Evolutionary conservation across 225 moss, liverwort and hornwort species (phyloP).

Genomic region (Physcomitrium patens): DNA sequence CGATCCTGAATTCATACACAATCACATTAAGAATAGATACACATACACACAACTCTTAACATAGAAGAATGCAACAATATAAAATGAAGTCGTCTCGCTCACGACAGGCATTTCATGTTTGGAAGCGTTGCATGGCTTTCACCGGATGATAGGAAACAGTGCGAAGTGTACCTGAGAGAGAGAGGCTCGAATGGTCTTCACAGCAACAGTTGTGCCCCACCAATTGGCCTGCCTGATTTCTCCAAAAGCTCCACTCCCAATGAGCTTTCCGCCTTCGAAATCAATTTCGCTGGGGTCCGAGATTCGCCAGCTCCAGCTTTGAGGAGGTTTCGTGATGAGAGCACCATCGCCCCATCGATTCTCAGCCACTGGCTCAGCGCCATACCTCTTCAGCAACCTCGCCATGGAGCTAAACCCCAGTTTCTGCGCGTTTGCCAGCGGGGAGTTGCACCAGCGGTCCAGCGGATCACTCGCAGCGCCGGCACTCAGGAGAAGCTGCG

Average conservation of each 20-base stretch:
- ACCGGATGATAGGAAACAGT: constrained; percentile 16
- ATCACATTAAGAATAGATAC: too few species aligned
- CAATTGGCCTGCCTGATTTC: constrained; percentile 69
- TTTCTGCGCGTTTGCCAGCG: constrained; percentile 61
- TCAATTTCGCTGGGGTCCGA: constrained; percentile 65
- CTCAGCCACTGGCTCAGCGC: constrained; percentile 38
- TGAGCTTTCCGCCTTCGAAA: constrained; percentile 46
- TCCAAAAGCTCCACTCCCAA: constrained; percentile 90
- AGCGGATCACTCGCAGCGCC: constrained; percentile 45
- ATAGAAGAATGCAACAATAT: not conserved
- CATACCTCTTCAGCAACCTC: constrained; percentile 57
- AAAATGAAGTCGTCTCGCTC: not conserved
- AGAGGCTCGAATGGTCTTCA: constrained; percentile 78
- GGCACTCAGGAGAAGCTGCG: constrained; percentile 42
- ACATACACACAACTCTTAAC: too few species aligned
- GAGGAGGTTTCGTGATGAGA: constrained; percentile 37
- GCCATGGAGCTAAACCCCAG: constrained; percentile 50
- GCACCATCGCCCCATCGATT: constrained; percentile 30
- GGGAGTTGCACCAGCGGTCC: constrained; percentile 54
- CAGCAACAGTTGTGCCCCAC: constrained; percentile 93
- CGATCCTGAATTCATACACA: constrained; percentile 37
- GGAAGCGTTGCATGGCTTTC: too few species aligned
- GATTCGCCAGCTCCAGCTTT: constrained; percentile 74
- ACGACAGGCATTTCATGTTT: too few species aligned
- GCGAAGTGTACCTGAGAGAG: constrained; percentile 44